Conservation (phyloP, 2,329 filamentous ascomycete species). For the Cephalotrichum gorgonifer region DNA sequence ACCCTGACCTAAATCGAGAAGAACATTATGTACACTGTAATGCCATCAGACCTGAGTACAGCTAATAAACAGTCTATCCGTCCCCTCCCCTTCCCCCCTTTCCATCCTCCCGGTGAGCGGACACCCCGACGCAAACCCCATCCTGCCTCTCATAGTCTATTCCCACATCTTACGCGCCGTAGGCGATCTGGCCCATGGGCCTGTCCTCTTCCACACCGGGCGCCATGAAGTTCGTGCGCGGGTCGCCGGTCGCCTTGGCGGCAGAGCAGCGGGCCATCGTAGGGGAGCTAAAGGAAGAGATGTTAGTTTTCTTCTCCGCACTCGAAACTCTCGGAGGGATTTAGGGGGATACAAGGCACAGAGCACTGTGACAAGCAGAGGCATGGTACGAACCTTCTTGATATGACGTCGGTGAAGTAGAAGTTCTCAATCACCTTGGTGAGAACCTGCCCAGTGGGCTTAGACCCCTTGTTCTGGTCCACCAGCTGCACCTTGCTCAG, state of each 20-base stretch:
- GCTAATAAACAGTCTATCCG: slow-evolving; percentile 4
- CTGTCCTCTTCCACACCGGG: slow-evolving; percentile 55
- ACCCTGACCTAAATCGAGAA: slow-evolving; percentile 1
- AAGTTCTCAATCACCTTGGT: slow-evolving; percentile 90
- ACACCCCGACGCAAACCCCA: no score
- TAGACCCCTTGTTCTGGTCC: slow-evolving; percentile 86
- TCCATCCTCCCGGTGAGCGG: no score
- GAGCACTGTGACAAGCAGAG: not conserved
- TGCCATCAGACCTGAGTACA: not conserved
- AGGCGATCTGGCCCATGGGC: slow-evolving; percentile 51
- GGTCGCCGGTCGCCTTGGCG: slow-evolving; percentile 74
- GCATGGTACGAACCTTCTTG: slow-evolving; percentile 79
- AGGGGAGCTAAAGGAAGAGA: slow-evolving; percentile 57
- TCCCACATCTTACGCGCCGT: slow-evolving; percentile 43
- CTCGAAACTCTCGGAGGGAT: no score
- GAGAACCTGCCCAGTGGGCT: slow-evolving; percentile 61
- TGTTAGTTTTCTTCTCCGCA: no score
- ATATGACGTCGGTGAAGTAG: slow-evolving; percentile 96
- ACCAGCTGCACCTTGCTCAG: slow-evolving; percentile 91
- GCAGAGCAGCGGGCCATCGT: slow-evolving; percentile 98
- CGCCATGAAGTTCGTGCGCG: slow-evolving; percentile 71
- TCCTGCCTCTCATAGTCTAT: no score
- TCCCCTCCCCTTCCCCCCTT: not conserved
- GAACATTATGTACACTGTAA: slow-evolving; percentile 5
- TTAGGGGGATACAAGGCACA: not conserved